These are phyloP conservation scores for Cicer bijugum DNA, from an alignment of 306 rosid genomes.

Conservation along the genomic window DNA sequence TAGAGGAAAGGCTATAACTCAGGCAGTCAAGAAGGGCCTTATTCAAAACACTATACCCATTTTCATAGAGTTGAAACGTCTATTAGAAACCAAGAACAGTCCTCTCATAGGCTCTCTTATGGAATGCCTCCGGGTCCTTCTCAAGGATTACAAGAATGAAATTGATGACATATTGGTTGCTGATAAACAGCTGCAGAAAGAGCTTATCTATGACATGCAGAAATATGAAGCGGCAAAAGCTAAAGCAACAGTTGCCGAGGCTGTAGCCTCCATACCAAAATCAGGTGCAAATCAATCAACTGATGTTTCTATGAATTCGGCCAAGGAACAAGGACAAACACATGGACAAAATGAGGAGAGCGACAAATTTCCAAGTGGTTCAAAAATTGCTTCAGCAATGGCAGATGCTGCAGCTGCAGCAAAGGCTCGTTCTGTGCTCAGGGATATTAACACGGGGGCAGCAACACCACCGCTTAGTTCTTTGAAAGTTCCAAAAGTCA, in stretches of 20 bases:
- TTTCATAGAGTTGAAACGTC: slow-evolving; percentile 85
- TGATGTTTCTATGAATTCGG: slow-evolving; percentile 40
- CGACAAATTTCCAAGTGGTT: slow-evolving; percentile 44
- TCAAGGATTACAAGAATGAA: slow-evolving; percentile 91
- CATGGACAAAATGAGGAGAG: slow-evolving; percentile 13
- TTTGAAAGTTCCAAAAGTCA: slow-evolving; percentile 71
- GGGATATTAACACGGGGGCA: slow-evolving; percentile 73
- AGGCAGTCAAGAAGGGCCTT: slow-evolving; percentile 76
- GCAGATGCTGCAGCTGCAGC: slow-evolving; percentile 85
- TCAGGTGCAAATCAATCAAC: slow-evolving; percentile 51
- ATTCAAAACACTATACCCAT: slow-evolving; percentile 88
- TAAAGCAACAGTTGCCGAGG: slow-evolving; percentile 67
- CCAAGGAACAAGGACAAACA: slow-evolving; percentile 43
- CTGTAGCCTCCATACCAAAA: slow-evolving; percentile 54
- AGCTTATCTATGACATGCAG: slow-evolving; percentile 81
- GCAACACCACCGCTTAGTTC: slow-evolving; percentile 66
- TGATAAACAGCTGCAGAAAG: slow-evolving; percentile 94
- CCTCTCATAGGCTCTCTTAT: slow-evolving; percentile 87
- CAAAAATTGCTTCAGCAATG: slow-evolving; percentile 74
- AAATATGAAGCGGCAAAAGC: slow-evolving; percentile 77
- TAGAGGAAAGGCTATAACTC: slow-evolving; percentile 77
- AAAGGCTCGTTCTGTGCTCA: slow-evolving; percentile 79
- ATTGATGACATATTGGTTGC: slow-evolving; percentile 88
- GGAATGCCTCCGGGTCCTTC: slow-evolving; percentile 88
- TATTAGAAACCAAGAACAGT: slow-evolving; percentile 83